A percentile compares a stretch with the other conserved stretches of the same genome.
phyloP scores from a whole-genome alignment of 345 rosid genomes.

The Salix dunnii region DNA sequence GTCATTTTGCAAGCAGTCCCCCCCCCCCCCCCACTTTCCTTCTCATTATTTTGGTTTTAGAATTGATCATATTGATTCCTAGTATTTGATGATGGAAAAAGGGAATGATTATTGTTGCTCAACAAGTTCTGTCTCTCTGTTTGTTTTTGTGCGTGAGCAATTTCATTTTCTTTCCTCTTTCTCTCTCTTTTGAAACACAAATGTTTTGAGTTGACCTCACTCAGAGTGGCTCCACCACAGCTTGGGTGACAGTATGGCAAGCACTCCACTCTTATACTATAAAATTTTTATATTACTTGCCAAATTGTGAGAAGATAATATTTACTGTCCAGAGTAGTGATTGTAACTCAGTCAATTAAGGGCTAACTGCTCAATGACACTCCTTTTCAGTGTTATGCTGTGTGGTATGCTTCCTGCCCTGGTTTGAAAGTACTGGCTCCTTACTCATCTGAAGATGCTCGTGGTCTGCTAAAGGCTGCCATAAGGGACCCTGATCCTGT shows the following conservation, averaged over 20 bases:
- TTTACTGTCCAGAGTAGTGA: neutral
- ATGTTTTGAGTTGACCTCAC: neutral
- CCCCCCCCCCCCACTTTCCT: too few species aligned
- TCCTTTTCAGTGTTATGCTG: constrained; percentile 75
- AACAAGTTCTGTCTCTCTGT: neutral
- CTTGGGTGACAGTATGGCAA: neutral
- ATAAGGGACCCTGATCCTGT: constrained; percentile 97
- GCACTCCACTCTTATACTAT: neutral
- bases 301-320: neutral
- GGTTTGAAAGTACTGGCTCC: constrained; percentile 86
- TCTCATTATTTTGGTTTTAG: neutral
- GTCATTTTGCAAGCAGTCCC: neutral
- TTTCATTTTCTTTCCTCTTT: neutral
- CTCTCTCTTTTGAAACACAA: neutral
- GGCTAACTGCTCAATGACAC: neutral
- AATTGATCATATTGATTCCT: neutral
- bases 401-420: constrained; percentile 86
- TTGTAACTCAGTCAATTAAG: neutral
- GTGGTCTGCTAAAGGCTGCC: constrained; percentile 89
- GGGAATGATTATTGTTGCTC: neutral
- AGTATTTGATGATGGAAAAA: neutral
- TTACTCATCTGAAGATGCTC: constrained; percentile 87
- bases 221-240: neutral
- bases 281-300: neutral
- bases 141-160: neutral